Percentiles rank a stretch among this genome's conserved stretches.
phyloP scores from a whole-genome alignment of 352 stramenopile genomes.

The Peronosclerospora sorghi region DNA sequence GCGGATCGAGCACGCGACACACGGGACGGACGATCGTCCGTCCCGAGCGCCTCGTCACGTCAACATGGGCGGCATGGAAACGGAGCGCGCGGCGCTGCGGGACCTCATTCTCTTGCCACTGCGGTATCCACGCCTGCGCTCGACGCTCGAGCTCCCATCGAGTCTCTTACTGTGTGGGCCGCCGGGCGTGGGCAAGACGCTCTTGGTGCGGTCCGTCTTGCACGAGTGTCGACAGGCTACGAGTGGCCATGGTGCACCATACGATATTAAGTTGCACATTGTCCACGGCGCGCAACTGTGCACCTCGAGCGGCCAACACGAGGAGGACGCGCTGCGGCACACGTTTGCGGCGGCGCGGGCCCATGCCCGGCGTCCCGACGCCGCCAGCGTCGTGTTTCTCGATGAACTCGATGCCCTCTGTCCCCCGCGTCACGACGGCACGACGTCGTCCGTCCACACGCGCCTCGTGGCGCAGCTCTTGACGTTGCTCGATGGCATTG shows the following conservation, averaged over 20 bases:
- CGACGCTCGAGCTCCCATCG: slow-evolving; percentile 50
- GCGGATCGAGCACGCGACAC: too few relatives aligned
- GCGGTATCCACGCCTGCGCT: slow-evolving; percentile 18
- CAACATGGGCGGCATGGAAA: slow-evolving; percentile 55
- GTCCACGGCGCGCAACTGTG: too few relatives aligned
- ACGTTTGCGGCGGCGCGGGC: slow-evolving; percentile 40
- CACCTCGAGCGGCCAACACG: slow-evolving; percentile 52
- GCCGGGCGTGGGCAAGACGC: slow-evolving; percentile 72
- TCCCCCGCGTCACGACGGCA: slow-evolving; percentile 61
- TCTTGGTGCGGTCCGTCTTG: slow-evolving; percentile 62
- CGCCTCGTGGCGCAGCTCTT: slow-evolving; percentile 91
- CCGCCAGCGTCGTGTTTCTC: slow-evolving; percentile 86
- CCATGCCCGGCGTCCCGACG: slow-evolving; percentile 20
- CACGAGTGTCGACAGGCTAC: slow-evolving; percentile 39
- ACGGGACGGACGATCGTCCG: too few relatives aligned
- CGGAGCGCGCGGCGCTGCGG: slow-evolving; percentile 40
- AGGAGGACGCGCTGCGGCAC: slow-evolving; percentile 47
- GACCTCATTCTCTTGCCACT: slow-evolving; percentile 67
- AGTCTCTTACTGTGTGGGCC: slow-evolving; percentile 63
- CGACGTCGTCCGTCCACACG: slow-evolving; percentile 31
- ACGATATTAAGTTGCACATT: too few relatives aligned
- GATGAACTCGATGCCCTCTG: slow-evolving; percentile 94
- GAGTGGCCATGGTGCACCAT: slow-evolving; percentile 5
- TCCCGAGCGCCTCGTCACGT: too few relatives aligned
- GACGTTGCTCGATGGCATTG: slow-evolving; percentile 90